Conservation (phyloP, 2,329 filamentous ascomycete species). For the Talaromyces sp. region DNA sequence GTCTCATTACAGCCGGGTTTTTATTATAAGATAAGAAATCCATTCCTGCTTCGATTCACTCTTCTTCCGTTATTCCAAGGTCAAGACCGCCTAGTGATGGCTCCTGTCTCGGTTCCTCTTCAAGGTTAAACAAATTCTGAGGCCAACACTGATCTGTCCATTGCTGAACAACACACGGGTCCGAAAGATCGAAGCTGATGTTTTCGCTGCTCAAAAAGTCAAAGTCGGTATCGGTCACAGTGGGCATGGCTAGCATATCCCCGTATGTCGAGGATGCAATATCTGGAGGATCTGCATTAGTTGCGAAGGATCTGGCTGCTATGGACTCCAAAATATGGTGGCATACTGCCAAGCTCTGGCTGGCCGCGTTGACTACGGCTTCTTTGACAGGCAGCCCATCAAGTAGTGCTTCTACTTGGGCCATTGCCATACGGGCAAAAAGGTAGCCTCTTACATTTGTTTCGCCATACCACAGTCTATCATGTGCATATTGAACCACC, state of each 20-base stretch:
- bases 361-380: background rate
- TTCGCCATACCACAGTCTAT: background rate
- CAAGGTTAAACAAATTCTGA: background rate
- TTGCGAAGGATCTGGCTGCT: background rate
- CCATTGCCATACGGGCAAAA: background rate
- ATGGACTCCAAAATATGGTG: background rate
- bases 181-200: background rate
- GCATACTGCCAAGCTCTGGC: background rate
- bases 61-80: background rate
- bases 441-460: background rate
- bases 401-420: background rate
- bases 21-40: background rate
- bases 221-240: background rate
- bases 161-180: background rate
- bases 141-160: background rate
- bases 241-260: background rate
- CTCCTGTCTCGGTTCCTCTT: background rate
- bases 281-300: background rate
- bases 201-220: background rate
- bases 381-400: background rate
- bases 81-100: background rate
- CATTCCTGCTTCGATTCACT: background rate
- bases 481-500: background rate
- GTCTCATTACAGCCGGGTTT: background rate
- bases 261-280: background rate